A percentile compares a stretch with the other conserved stretches of the same genome.
These are phyloP conservation scores for Colletotrichum sp. DNA, from an alignment of 2,329 filamentous ascomycete genomes.

Conservation along the genomic window DNA sequence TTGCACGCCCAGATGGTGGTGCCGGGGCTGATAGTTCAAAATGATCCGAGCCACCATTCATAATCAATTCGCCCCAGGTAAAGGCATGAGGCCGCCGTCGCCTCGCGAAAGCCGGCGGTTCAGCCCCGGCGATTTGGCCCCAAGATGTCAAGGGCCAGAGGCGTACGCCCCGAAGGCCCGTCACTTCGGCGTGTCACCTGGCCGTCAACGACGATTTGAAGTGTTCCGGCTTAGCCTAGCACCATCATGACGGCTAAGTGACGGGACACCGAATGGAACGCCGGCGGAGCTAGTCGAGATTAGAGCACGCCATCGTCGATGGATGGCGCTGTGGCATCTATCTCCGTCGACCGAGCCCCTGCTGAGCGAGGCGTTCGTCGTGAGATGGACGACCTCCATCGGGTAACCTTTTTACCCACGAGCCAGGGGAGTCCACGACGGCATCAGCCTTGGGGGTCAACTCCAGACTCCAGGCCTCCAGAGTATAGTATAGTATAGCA, in stretches of 20 bases:
- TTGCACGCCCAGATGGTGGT: not conserved
- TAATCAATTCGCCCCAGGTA: conserved; percentile 1
- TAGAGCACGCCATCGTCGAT: not conserved
- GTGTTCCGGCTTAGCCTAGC: not conserved
- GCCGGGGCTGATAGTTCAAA: not conserved
- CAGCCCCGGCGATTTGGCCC: not conserved
- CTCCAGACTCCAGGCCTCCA: not conserved
- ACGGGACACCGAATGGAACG: not conserved
- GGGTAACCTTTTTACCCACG: not conserved
- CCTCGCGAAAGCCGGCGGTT: not conserved
- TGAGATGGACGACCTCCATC: not conserved
- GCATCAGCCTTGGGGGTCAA: not conserved
- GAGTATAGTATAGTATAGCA: not conserved
- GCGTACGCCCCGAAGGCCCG: not conserved
- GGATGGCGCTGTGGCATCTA: not conserved
- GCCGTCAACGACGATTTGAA: not conserved
- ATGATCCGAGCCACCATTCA: not conserved
- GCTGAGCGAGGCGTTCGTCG: conserved; percentile 3
- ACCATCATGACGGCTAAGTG: not conserved
- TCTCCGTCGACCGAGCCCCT: conserved; percentile 3
- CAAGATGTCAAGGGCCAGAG: not conserved
- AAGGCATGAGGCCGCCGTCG: not conserved
- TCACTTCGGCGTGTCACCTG: not conserved
- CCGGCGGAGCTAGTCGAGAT: not conserved
- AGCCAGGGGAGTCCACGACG: not conserved